These are phyloP conservation scores for Fagopyrum esculentum DNA, from an alignment of 148 eudicot species.

Conservation along the genomic window DNA sequence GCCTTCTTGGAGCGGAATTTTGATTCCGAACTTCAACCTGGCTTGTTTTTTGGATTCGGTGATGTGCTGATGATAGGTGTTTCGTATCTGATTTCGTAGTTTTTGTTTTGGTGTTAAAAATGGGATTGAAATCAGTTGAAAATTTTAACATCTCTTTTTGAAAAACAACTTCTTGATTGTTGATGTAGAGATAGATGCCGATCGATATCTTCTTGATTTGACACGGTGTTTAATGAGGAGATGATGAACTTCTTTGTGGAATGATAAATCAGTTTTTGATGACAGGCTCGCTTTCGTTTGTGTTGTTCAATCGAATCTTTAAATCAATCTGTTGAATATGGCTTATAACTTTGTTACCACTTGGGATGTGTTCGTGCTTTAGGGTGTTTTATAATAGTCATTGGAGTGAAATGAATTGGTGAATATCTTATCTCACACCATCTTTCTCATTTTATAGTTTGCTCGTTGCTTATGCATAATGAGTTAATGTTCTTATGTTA, in stretches of 20 bases:
- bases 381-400: too few species aligned
- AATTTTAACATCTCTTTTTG: neutral
- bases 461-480: neutral
- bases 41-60: constrained; percentile 1
- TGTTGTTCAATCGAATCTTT: too few species aligned
- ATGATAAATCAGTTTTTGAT: neutral
- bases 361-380: too few species aligned
- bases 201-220: neutral
- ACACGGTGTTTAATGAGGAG: neutral
- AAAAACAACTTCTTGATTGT: neutral
- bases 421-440: neutral
- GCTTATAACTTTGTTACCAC: neutral
- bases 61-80: neutral
- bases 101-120: neutral
- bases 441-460: neutral
- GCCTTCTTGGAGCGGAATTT: neutral
- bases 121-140: neutral
- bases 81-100: neutral
- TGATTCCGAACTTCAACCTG: neutral
- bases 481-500: neutral
- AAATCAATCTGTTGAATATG: neutral
- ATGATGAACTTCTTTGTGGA: neutral
- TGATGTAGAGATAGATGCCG: constrained; percentile 4
- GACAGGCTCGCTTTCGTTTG: neutral
- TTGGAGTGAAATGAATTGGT: neutral